These are phyloP conservation scores for Cyberlindnera amylophila DNA, from an alignment of 805 yeast species.

Conservation along the genomic window DNA sequence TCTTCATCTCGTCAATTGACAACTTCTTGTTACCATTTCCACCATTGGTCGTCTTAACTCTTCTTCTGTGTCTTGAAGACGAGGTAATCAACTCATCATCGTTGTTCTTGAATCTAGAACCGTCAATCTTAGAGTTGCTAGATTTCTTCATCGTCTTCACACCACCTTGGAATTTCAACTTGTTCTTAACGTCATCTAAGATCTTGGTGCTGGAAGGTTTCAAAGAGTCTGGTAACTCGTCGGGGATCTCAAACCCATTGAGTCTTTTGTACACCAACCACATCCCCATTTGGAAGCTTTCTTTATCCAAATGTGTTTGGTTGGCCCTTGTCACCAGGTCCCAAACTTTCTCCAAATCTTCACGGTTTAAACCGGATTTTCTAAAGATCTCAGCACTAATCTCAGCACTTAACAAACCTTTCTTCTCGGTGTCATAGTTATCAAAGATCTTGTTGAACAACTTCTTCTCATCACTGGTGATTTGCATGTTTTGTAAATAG, in stretches of 20 bases:
- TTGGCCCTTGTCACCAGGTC: slow-evolving; percentile 79
- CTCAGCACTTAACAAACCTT: slow-evolving; percentile 77
- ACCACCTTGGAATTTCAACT: slow-evolving; percentile 23
- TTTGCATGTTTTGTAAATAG: slow-evolving; percentile 36
- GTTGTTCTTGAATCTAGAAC: slow-evolving; percentile 68
- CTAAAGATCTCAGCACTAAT: slow-evolving; percentile 84
- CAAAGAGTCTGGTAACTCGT: slow-evolving; percentile 79
- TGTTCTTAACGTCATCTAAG: slow-evolving; percentile 68
- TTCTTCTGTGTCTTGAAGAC: slow-evolving; percentile 28
- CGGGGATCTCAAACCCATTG: slow-evolving; percentile 82
- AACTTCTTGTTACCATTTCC: slow-evolving; percentile 12
- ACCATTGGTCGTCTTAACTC: slow-evolving; percentile 6
- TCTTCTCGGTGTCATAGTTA: slow-evolving; percentile 76
- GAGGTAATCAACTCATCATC: slow-evolving; percentile 48
- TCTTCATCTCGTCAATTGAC: slow-evolving; percentile 54
- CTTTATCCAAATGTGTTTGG: slow-evolving; percentile 81
- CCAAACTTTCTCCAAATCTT: slow-evolving; percentile 92
- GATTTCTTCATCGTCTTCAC: slow-evolving; percentile 22
- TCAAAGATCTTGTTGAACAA: slow-evolving; percentile 85
- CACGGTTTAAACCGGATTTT: slow-evolving; percentile 83
- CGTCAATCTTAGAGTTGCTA: slow-evolving; percentile 27
- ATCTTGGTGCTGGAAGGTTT: slow-evolving; percentile 83
- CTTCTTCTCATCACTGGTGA: slow-evolving; percentile 77
- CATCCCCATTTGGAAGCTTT: slow-evolving; percentile 97
- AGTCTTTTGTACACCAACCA: slow-evolving; percentile 87